Evolutionary conservation across 148 eudicot genomes (phyloP).

Genomic region (Dianthus caryophyllus): DNA sequence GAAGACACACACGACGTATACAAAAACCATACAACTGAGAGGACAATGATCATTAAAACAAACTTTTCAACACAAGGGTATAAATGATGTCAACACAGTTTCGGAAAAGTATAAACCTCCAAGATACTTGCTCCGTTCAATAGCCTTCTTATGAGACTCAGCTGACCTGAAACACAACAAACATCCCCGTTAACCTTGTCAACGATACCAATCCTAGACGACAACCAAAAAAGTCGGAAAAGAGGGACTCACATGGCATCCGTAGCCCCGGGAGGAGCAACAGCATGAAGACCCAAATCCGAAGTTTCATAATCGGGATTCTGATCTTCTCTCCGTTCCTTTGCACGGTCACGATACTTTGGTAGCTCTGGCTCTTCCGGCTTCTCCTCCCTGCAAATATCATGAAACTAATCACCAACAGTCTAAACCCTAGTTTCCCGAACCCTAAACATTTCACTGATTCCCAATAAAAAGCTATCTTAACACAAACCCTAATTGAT

Average conservation of each 20-base stretch:
- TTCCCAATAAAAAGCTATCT: too few species aligned
- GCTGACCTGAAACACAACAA: conserved; percentile 46
- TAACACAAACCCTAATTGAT: too few species aligned
- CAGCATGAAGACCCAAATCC: conserved; percentile 91
- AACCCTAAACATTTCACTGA: too few species aligned
- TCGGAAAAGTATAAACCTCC: conserved; percentile 57
- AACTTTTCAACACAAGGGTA: too few species aligned
- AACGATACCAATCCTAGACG: background rate
- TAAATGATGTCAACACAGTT: too few species aligned
- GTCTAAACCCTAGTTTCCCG: background rate
- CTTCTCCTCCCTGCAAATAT: conserved; percentile 71
- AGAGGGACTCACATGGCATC: conserved; percentile 54
- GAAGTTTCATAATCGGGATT: conserved; percentile 90
- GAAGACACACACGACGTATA: too few species aligned
- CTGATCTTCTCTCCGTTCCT: conserved; percentile 92
- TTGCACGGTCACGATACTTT: conserved; percentile 87
- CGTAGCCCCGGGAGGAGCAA: conserved; percentile 87
- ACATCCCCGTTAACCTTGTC: background rate
- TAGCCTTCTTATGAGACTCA: conserved; percentile 84
- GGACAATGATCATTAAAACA: too few species aligned
- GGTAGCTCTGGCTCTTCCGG: conserved; percentile 74
- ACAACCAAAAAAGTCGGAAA: background rate
- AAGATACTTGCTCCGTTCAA: conserved; percentile 98
- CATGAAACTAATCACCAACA: background rate
- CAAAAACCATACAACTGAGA: too few species aligned